Percentiles rank a stretch among this genome's conserved stretches.
Conservation (phyloP, 225 moss, liverwort and hornwort species). For the Sphagnum contortum region DNA sequence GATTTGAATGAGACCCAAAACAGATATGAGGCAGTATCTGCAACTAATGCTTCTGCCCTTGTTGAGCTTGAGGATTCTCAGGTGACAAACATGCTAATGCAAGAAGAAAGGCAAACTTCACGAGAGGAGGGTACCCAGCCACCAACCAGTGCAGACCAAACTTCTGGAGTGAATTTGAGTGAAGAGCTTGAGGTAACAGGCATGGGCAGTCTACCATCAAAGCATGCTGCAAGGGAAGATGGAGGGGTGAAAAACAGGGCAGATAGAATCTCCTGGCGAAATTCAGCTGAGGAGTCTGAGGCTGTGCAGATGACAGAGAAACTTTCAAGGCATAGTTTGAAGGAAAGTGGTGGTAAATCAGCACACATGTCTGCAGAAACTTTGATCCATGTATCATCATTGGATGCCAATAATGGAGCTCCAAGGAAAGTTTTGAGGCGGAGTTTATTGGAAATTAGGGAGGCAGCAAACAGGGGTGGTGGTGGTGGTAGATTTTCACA, state of each 20-base stretch:
- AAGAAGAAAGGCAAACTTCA: constrained; percentile 8
- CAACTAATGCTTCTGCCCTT: constrained; percentile 16
- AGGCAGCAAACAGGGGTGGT: constrained; percentile 13
- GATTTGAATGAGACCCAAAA: constrained; percentile 40
- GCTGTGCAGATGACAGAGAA: constrained; percentile 12
- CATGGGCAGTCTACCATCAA: not conserved
- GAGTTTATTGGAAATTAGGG: constrained; percentile 21
- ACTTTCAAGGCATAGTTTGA: constrained; percentile 3
- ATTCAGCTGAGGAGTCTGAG: constrained; percentile 7
- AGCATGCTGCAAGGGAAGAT: constrained; percentile 4
- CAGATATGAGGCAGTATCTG: constrained; percentile 17
- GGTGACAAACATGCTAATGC: constrained; percentile 8
- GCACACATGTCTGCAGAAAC: constrained; percentile 13
- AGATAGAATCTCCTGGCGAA: constrained; percentile 10
- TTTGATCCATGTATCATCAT: not conserved
- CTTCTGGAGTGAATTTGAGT: constrained; percentile 4
- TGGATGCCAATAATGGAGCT: constrained; percentile 10
- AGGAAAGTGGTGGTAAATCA: constrained; percentile 1
- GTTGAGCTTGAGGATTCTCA: constrained; percentile 9
- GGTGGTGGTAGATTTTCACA: constrained; percentile 13
- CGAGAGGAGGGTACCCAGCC: constrained; percentile 1
- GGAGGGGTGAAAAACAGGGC: constrained; percentile 11
- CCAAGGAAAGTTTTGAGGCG: constrained; percentile 22
- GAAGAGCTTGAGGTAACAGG: constrained; percentile 18
- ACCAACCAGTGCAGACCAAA: constrained; percentile 7